Percentiles rank a stretch among this genome's conserved stretches.
Evolutionary conservation across 257 asterid species (phyloP).

Genomic region (Nemophila menziesii): DNA sequence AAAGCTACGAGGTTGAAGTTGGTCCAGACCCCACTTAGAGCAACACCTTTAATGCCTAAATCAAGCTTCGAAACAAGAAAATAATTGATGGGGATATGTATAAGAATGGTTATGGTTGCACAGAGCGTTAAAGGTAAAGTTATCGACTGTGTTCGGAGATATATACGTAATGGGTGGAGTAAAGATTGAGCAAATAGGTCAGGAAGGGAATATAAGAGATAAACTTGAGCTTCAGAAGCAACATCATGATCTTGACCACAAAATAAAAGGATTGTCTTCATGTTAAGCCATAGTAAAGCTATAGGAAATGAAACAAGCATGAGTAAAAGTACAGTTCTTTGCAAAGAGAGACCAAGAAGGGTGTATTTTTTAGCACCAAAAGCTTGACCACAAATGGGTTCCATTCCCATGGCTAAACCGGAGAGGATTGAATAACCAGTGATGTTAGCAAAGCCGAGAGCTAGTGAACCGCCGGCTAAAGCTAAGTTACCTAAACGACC

Average conservation of each 20-base stretch:
- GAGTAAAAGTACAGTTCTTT: constrained; percentile 50
- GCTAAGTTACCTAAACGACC: constrained; percentile 61
- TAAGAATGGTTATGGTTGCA: constrained; percentile 38
- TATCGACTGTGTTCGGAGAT: constrained; percentile 64
- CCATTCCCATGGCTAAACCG: constrained; percentile 84
- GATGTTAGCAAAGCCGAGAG: constrained; percentile 64
- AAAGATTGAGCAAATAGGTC: constrained; percentile 52
- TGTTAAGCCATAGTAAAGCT: constrained; percentile 53
- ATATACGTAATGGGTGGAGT: constrained; percentile 55
- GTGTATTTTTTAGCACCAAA: constrained; percentile 50
- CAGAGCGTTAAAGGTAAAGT: constrained; percentile 62
- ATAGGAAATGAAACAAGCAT: constrained; percentile 46
- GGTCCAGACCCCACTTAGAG: constrained; percentile 50
- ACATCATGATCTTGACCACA: constrained; percentile 53
- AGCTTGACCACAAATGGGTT: constrained; percentile 79
- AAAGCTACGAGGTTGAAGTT: constrained; percentile 48
- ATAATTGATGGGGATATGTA: constrained; percentile 56
- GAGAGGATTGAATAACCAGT: constrained; percentile 72
- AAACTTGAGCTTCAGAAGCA: constrained; percentile 49
- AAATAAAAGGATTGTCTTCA: constrained; percentile 35
- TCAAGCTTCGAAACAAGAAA: constrained; percentile 37
- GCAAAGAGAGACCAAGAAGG: constrained; percentile 55
- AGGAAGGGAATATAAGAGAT: constrained; percentile 43
- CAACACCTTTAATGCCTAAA: constrained; percentile 53
- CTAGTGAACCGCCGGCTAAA: constrained; percentile 67